phyloP scores from a whole-genome alignment of 371 early-diverging fungal species.

The Mortierella sp. region DNA sequence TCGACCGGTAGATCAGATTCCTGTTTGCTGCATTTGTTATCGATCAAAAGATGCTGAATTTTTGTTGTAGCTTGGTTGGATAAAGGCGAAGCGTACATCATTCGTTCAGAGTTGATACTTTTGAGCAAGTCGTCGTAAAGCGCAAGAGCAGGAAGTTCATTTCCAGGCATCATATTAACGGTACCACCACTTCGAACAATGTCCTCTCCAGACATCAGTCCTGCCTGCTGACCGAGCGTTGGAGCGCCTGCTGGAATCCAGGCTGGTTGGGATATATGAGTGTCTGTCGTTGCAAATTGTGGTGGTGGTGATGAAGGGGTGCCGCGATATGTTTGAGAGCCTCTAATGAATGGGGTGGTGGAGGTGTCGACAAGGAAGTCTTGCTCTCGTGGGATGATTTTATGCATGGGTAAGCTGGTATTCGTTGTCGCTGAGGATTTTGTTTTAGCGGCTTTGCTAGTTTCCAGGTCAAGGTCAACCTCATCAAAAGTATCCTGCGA shows the following conservation, averaged over 20 bases:
- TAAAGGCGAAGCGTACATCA: slow-evolving; percentile 26
- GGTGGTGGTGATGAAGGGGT: background rate
- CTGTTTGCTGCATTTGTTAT: background rate
- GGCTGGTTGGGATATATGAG: background rate
- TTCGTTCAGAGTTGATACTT: slow-evolving; percentile 35
- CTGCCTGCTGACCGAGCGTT: background rate
- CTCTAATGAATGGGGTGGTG: background rate
- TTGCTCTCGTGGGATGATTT: background rate
- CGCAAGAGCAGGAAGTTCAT: slow-evolving; percentile 18
- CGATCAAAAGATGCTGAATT: background rate
- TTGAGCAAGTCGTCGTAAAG: slow-evolving; percentile 47
- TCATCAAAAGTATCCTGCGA: slow-evolving; percentile 12
- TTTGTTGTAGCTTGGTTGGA: slow-evolving; percentile 6
- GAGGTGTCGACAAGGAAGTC: background rate
- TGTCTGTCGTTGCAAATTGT: background rate
- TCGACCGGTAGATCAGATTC: slow-evolving; percentile 7
- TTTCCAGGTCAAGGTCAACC: slow-evolving; percentile 4
- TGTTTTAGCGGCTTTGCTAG: background rate
- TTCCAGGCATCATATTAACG: background rate
- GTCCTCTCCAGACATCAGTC: background rate
- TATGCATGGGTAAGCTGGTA: background rate
- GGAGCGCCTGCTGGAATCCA: slow-evolving; percentile 1
- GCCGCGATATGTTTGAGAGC: background rate
- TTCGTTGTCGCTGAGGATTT: too few species aligned
- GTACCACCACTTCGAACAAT: background rate